Percentiles rank a stretch among this genome's conserved stretches.
Evolutionary conservation across 1,139 yeast species (phyloP).

Genomic region (Yamadazyma trypodendri): DNA sequence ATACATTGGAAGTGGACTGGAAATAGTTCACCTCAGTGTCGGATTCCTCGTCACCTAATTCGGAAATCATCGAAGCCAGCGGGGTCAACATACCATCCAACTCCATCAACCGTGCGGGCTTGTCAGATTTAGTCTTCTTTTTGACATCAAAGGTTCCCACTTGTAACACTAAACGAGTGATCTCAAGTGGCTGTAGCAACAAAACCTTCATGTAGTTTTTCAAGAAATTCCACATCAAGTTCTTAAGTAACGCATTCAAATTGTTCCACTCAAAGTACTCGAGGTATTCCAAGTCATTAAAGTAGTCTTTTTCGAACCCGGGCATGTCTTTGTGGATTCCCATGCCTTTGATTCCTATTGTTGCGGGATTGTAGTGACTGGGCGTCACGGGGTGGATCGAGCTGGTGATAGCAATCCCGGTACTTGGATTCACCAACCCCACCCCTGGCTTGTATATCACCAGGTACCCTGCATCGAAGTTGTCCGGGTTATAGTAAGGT

Average conservation of each 20-base stretch:
- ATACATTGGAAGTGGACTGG: conserved; percentile 21
- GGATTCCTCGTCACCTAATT: conserved; percentile 19
- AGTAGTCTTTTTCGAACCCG: conserved; percentile 42
- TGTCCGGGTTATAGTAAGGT: conserved; percentile 72
- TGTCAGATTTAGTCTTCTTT: conserved; percentile 5
- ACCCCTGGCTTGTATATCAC: conserved; percentile 61
- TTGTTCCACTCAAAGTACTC: conserved; percentile 65
- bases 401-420: conserved; percentile 32
- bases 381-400: conserved; percentile 17
- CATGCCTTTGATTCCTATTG: conserved; percentile 15
- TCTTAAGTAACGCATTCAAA: conserved; percentile 52
- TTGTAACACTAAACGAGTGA: conserved; percentile 74
- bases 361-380: conserved; percentile 16
- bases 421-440: conserved; percentile 50
- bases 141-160: conserved; percentile 58
- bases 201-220: conserved; percentile 67
- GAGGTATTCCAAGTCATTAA: conserved; percentile 63
- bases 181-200: conserved; percentile 86
- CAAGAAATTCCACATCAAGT: conserved; percentile 58
- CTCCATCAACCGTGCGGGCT: not conserved
- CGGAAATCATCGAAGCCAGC: not conserved
- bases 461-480: conserved; percentile 66
- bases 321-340: conserved; percentile 4
- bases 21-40: conserved; percentile 62
- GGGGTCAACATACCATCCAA: not conserved